phyloP scores from a whole-genome alignment of 306 rosid species.

The Argentina anserina region DNA sequence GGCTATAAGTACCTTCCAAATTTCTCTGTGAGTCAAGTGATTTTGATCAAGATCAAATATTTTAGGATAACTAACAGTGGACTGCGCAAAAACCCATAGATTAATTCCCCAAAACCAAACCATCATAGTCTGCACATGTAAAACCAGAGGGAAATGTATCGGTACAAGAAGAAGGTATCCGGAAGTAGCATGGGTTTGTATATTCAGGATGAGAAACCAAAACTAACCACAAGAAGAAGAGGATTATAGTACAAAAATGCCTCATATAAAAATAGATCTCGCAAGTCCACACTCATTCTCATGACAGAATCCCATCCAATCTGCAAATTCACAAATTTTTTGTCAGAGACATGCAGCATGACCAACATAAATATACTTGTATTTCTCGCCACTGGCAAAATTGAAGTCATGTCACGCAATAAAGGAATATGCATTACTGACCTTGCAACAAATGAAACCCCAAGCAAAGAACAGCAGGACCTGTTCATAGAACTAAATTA shows the following conservation, averaged over 20 bases:
- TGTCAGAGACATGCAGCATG: slow-evolving; percentile 21
- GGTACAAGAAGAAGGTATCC: slow-evolving; percentile 17
- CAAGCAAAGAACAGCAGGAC: slow-evolving; percentile 70
- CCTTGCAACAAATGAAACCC: slow-evolving; percentile 96
- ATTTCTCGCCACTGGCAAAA: slow-evolving; percentile 11
- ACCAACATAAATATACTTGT: slow-evolving; percentile 17
- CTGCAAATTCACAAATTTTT: slow-evolving; percentile 41
- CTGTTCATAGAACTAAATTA: slow-evolving; percentile 52
- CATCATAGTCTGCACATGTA: slow-evolving; percentile 68
- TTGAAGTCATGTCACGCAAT: neutral
- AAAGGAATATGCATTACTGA: slow-evolving; percentile 31
- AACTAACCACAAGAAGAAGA: slow-evolving; percentile 88
- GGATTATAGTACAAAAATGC: slow-evolving; percentile 98
- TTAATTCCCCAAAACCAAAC: slow-evolving; percentile 99
- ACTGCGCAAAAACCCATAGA: slow-evolving; percentile 75
- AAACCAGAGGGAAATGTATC: slow-evolving; percentile 21
- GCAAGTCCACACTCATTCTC: slow-evolving; percentile 95
- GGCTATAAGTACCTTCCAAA: slow-evolving; percentile 75
- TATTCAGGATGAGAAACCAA: slow-evolving; percentile 13
- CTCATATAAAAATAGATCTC: slow-evolving; percentile 85
- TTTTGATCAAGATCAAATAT: slow-evolving; percentile 87
- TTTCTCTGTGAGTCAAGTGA: slow-evolving; percentile 81
- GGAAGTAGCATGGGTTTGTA: slow-evolving; percentile 8
- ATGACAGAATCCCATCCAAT: slow-evolving; percentile 97
- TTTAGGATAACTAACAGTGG: slow-evolving; percentile 66